Evolutionary conservation across 768 basidiomycete genomes (phyloP).

Genomic region (Lactarius hengduanensis): DNA sequence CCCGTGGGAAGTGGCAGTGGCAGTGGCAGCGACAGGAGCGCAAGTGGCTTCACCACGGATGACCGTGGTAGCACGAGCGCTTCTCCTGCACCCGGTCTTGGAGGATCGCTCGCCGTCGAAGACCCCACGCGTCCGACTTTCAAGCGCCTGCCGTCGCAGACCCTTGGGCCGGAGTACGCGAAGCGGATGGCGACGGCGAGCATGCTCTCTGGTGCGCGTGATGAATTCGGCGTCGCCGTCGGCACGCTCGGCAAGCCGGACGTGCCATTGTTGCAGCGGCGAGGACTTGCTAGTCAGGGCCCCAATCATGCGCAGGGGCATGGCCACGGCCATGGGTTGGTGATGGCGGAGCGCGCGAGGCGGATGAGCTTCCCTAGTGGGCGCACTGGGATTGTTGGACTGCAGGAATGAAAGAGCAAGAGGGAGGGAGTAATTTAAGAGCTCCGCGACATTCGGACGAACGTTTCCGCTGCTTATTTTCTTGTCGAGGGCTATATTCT

Average conservation of each 20-base stretch:
- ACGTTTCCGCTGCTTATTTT: not conserved
- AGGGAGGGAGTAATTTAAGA: not conserved
- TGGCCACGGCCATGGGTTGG: not conserved
- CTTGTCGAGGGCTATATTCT: slow-evolving; percentile 11
- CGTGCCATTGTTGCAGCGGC: not conserved
- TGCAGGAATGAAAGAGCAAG: slow-evolving; percentile 19
- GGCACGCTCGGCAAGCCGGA: not conserved
- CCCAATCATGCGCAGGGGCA: not conserved
- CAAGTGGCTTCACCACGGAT: slow-evolving; percentile 17
- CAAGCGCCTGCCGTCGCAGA: slow-evolving; percentile 72
- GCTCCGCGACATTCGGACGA: not conserved
- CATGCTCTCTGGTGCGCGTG: slow-evolving; percentile 6
- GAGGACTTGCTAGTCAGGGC: not conserved
- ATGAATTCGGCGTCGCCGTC: slow-evolving; percentile 9
- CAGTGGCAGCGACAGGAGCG: slow-evolving; percentile 18
- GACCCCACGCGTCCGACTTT: slow-evolving; percentile 54
- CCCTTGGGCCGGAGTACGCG: slow-evolving; percentile 56
- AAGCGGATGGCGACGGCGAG: slow-evolving; percentile 42
- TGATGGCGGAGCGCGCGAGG: slow-evolving; percentile 24
- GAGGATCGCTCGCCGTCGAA: slow-evolving; percentile 33
- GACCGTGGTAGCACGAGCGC: slow-evolving; percentile 21
- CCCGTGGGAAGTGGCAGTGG: slow-evolving; percentile 31
- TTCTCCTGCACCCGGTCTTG: slow-evolving; percentile 29
- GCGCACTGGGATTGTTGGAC: slow-evolving; percentile 12
- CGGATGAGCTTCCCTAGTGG: slow-evolving; percentile 28